Evolutionary conservation across 2,329 filamentous ascomycete genomes (phyloP).

Genomic region (Curvularia eragrostidis): DNA sequence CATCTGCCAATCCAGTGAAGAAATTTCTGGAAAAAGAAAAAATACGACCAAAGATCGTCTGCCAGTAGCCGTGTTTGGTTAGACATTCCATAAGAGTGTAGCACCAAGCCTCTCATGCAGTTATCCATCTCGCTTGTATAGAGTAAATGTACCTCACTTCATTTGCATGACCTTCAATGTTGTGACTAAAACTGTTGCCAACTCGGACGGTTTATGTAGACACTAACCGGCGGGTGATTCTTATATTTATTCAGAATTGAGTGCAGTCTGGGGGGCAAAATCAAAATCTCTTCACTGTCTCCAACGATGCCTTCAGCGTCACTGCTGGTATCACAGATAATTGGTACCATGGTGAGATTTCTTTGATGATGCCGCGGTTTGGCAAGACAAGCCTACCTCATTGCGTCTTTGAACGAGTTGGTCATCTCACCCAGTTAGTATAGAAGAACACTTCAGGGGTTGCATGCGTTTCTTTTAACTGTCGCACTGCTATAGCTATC

Average conservation of each 20-base stretch:
- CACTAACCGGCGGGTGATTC: neutral
- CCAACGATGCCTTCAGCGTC: constrained; percentile 61
- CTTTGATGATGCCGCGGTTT: constrained; percentile 64
- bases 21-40: neutral
- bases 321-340: constrained; percentile 75
- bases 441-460: constrained; percentile 50
- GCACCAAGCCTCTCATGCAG: neutral
- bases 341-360: constrained; percentile 87
- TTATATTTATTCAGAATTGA: neutral
- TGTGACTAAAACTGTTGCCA: no score
- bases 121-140: neutral
- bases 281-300: constrained; percentile 41
- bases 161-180: no score
- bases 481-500: constrained; percentile 35
- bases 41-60: neutral
- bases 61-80: neutral
- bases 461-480: constrained; percentile 46
- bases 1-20: neutral
- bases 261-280: no score
- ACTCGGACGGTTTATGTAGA: neutral
- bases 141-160: neutral
- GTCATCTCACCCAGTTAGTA: constrained; percentile 49
- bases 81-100: neutral
- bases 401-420: constrained; percentile 44
- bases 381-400: constrained; percentile 63